Evolutionary conservation across 495 filamentous ascomycete genomes (phyloP).

Genomic region (Copromyces sp.): DNA sequence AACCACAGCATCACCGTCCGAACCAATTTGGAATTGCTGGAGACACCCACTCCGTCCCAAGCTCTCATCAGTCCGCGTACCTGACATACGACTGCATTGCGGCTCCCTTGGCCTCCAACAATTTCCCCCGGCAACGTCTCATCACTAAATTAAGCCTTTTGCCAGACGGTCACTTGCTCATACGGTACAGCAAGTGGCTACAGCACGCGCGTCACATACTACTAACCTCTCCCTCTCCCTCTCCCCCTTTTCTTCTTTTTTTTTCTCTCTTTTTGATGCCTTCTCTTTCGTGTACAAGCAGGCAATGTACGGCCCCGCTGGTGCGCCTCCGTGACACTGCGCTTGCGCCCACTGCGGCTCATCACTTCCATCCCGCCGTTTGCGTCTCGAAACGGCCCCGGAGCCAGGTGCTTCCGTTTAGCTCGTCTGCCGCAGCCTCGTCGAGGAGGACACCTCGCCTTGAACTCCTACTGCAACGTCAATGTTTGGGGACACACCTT

Average conservation of each 20-base stretch:
- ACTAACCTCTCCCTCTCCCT: neutral
- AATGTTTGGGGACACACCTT: neutral
- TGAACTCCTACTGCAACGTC: neutral
- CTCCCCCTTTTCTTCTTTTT: neutral
- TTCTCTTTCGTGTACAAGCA: constrained; percentile 7
- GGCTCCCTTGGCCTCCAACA: neutral
- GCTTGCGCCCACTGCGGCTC: constrained; percentile 12
- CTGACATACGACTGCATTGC: neutral
- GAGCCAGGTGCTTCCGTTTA: constrained; percentile 8
- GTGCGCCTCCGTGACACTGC: constrained; percentile 22
- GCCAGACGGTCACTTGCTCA: neutral
- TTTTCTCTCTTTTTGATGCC: constrained; percentile 9
- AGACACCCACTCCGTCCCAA: neutral
- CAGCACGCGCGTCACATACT: neutral
- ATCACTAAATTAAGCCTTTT: neutral
- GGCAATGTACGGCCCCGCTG: constrained; percentile 16
- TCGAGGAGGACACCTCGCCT: constrained; percentile 11
- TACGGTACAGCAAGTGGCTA: neutral
- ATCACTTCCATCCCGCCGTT: constrained; percentile 4
- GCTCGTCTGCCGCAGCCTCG: constrained; percentile 13
- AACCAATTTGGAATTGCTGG: neutral
- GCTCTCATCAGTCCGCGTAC: neutral
- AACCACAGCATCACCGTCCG: neutral
- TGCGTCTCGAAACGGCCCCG: constrained; percentile 9
- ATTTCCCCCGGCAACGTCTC: neutral